A percentile compares a stretch with the other conserved stretches of the same genome.
Evolutionary conservation across 169 alveolate genomes (phyloP).

Genomic region (Cryptosporidium ubiquitum): DNA sequence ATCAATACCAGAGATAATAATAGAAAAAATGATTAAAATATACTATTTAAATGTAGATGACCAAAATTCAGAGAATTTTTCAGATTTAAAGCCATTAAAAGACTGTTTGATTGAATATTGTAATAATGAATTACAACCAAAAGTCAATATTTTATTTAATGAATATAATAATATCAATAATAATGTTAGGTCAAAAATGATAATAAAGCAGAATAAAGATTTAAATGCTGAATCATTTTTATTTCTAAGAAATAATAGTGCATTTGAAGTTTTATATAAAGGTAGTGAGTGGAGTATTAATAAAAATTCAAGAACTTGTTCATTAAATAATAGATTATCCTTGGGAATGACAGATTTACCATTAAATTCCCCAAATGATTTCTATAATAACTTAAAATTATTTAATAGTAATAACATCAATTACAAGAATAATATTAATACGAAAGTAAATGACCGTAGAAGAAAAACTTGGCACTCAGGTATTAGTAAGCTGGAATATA

Average conservation of each 20-base stretch:
- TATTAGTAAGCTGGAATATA: neutral
- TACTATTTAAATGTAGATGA: constrained; percentile 27
- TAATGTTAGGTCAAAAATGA: neutral
- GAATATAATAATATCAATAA: constrained; percentile 2
- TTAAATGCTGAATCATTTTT: constrained; percentile 39
- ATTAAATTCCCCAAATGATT: neutral
- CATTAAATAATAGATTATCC: constrained; percentile 1
- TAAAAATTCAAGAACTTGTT: neutral
- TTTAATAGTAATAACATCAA: neutral
- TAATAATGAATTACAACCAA: constrained; percentile 48
- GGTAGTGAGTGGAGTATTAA: neutral
- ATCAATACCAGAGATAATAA: constrained; percentile 20
- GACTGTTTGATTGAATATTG: constrained; percentile 23
- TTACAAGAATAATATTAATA: neutral
- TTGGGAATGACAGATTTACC: neutral
- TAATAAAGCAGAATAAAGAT: neutral
- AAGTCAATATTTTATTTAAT: neutral
- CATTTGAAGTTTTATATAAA: neutral
- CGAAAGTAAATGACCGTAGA: neutral
- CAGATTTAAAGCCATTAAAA: constrained; percentile 29
- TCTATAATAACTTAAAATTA: neutral
- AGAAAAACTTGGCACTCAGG: constrained; percentile 67
- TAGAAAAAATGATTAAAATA: constrained; percentile 3
- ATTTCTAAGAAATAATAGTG: constrained; percentile 31
- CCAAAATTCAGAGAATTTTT: constrained; percentile 1